A percentile compares a stretch with the other conserved stretches of the same genome.
Evolutionary conservation across 2,329 filamentous ascomycete species (phyloP).

Genomic region (Knufia petricola): DNA sequence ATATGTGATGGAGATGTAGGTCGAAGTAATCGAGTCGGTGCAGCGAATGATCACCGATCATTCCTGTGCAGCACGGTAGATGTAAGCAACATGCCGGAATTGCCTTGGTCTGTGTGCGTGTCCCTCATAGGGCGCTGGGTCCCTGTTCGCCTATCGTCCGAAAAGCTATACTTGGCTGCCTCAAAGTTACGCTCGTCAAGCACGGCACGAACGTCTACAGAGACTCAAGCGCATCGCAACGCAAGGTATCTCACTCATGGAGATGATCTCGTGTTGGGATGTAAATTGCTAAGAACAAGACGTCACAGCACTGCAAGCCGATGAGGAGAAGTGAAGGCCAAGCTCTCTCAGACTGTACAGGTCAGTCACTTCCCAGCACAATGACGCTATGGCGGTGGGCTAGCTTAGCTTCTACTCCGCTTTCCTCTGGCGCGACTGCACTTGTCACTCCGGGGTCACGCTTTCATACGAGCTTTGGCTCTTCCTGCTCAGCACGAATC

Average conservation of each 20-base stretch:
- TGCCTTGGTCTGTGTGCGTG: not conserved
- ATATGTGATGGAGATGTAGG: too few species aligned
- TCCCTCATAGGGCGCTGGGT: too few species aligned
- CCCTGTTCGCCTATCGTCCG: too few species aligned
- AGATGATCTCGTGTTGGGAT: too few species aligned
- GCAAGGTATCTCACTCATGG: too few species aligned
- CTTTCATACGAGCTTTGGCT: not conserved
- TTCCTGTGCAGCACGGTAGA: conserved; percentile 1
- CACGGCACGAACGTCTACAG: too few species aligned
- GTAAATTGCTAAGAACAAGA: not conserved
- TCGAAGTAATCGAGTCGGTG: too few species aligned
- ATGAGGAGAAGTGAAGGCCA: not conserved
- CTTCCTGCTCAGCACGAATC: not conserved
- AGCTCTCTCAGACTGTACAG: not conserved
- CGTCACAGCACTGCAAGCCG: not conserved
- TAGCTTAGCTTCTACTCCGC: not conserved
- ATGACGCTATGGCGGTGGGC: not conserved
- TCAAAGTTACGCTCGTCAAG: too few species aligned
- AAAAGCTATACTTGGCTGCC: too few species aligned
- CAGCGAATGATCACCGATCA: not conserved
- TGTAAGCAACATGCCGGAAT: not conserved
- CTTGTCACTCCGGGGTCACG: not conserved
- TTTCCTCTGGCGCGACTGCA: not conserved
- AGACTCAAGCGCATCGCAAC: too few species aligned
- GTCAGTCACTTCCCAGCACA: not conserved